These are phyloP conservation scores for Pontederia paniculata DNA, from an alignment of 176 grass and related monocot species.

Conservation along the genomic window DNA sequence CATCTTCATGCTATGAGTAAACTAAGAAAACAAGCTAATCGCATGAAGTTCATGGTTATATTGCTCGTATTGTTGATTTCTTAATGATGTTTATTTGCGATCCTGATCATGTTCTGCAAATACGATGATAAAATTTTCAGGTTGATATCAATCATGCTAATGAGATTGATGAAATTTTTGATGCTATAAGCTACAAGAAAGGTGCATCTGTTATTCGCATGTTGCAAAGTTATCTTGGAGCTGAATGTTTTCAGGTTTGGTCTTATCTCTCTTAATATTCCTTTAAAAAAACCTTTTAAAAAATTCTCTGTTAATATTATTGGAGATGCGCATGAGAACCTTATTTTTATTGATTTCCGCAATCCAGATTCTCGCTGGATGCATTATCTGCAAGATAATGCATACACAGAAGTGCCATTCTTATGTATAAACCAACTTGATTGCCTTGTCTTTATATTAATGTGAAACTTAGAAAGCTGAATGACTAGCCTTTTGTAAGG, in stretches of 20 bases:
- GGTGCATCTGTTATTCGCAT: slow-evolving; percentile 90
- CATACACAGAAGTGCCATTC: no score
- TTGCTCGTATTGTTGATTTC: background rate
- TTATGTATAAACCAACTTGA: no score
- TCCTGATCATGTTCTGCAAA: background rate
- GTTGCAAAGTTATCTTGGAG: slow-evolving; percentile 96
- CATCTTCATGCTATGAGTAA: no score
- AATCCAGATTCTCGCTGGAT: no score
- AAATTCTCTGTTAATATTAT: background rate
- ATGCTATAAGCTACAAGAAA: slow-evolving; percentile 99
- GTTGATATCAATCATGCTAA: slow-evolving; percentile 91
- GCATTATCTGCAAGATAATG: no score
- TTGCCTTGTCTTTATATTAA: no score
- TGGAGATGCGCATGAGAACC: background rate
- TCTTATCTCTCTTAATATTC: slow-evolving; percentile 8
- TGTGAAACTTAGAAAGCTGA: no score
- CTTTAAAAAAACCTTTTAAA: slow-evolving; percentile 1
- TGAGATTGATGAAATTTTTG: slow-evolving; percentile 98
- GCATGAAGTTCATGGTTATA: no score
- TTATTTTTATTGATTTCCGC: no score
- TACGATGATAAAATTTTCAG: slow-evolving; percentile 20
- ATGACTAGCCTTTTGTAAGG: no score
- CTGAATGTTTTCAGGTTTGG: slow-evolving; percentile 86
- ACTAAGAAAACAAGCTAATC: no score
- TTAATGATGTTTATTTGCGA: background rate